Evolutionary conservation across 1,284 basidiomycete genomes (phyloP), one percentile per base, ranked within the genome.

Genomic region (Mycosarcoma mackinlayi): DNA sequence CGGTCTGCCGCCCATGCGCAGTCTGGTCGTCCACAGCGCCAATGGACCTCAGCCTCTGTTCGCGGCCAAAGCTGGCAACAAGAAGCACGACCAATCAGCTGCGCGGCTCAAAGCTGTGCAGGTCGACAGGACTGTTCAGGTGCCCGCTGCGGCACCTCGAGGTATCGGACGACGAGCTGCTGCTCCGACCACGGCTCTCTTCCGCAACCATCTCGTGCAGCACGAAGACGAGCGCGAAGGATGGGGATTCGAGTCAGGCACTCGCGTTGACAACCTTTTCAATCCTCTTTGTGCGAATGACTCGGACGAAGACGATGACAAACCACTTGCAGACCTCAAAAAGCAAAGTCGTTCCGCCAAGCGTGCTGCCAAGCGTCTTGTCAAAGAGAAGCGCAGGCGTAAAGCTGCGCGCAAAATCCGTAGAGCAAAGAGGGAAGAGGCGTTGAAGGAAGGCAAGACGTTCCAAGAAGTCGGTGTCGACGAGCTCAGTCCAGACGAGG

Each of bases 181-280:
- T n/a, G 71, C 60, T 21, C 75, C 76, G 2, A 77, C 71, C 14
- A 82, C 80, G 1, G 78, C 78, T 0, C 73, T 82, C 16, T 82
- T 82, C 65, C 70, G 80, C n/a, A 82, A 82, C 39, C 76, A 75
- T 37, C 77, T 82, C 4, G 78, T 77, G 4, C 71, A 68, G 33
- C 68, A 79, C 19, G 78, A 77, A 13, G 76, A 77, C 10, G 80
- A 82, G 38, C 61, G 68, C 6, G 78, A 81, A 24, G 80, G 80
- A n/a, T 82, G 79, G 79, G 80, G 80, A 19, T 82, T 73, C 73
- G 80, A 82, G 19, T 38, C 56, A 5, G 71, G 61, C 34, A 73
- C 77, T 10, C 47, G 61, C 30, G 67, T 69, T 16, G 45, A 68
- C 11, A 39, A 53, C 23, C 41, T 66, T 28, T 73, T 76, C 50